Evolutionary conservation across 139 green algal species (phyloP).

Genomic region (Pycnococcus provasolii): DNA sequence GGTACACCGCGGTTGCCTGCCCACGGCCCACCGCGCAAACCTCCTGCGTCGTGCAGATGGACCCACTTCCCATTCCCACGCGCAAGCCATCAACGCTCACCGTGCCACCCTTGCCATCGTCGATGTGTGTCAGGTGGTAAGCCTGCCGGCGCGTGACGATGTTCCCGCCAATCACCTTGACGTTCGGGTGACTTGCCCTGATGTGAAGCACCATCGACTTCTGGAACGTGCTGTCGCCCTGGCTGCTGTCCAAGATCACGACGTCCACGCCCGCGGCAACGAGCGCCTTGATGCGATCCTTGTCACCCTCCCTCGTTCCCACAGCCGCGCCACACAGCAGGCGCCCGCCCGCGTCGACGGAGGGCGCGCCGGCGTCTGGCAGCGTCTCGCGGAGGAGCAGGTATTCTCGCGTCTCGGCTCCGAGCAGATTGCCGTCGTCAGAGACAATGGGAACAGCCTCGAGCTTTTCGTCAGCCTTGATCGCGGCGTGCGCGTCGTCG

Average conservation of each 20-base stretch:
- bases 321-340: constrained; percentile 77
- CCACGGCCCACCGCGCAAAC: constrained; percentile 94
- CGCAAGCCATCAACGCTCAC: constrained; percentile 69
- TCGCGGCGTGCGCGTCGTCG: neutral
- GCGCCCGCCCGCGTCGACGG: constrained; percentile 50
- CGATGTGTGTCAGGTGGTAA: constrained; percentile 43
- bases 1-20: constrained; percentile 90
- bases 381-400: neutral
- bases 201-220: constrained; percentile 81
- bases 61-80: constrained; percentile 93
- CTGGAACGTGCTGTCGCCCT: constrained; percentile 79
- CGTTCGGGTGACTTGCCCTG: constrained; percentile 66
- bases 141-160: constrained; percentile 69
- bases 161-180: constrained; percentile 94
- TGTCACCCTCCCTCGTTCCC: constrained; percentile 72
- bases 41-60: constrained; percentile 98
- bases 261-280: constrained; percentile 44
- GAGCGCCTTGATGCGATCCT: constrained; percentile 61
- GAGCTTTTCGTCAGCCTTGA: neutral
- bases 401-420: constrained; percentile 48
- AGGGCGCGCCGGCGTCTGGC: constrained; percentile 36
- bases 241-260: constrained; percentile 42
- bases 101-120: constrained; percentile 40
- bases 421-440: constrained; percentile 50
- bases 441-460: constrained; percentile 41